Base-by-base conservation (phyloP, 164 flowering plant genomes). In the Magnolia changhungtana region DNA sequence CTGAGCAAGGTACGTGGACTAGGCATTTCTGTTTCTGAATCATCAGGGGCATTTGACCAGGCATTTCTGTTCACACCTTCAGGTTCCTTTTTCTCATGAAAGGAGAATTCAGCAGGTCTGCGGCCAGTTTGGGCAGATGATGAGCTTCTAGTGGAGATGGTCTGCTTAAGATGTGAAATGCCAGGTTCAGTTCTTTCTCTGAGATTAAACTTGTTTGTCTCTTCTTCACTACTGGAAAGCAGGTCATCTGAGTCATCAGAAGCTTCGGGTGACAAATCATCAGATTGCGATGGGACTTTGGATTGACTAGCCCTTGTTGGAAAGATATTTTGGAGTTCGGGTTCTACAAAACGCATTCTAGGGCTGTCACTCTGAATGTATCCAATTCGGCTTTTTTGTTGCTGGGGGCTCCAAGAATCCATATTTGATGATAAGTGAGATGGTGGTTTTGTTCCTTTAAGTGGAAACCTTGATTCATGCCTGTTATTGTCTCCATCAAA, bases 161-260 rank as follows among this genome's bases (percentile, higher is more conserved):
- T 37, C 45, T 37, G 45, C 45, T 37, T 37, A 37, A 37, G 45
- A 37, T 5, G 45, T 37, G 7, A 37, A 24, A 8, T 49, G 19
- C 70, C 64, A 21, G 75, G n/a, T 24, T 76, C 75, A n/a, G 63
- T 67, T 65, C 61, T 76, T 65, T 69, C 78, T 55, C 20, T 18
- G 64, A 63, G 68, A 77, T 78, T 69, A 37, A 80, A 72, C 20
- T 75, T 77, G 10, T 76, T 77, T 37, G 45, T 37, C 55, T 85
- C 89, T 45, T 82, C 87, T 58, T 89, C 95, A 80, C 84, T 84
- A 63, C 85, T 90, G 50, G 97, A 89, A 80, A 79, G 69, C 13
- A 78, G 78, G 74, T 83, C 87, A 71, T 89, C 90, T 55, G 87
- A 89, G 78, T 87, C 86, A 85, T 91, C 92, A 85, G 86, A 92